Evolutionary conservation across 108 stramenopile genomes (phyloP), one percentile per base, ranked within the genome.

Genomic region (Conticribra guillardii): DNA sequence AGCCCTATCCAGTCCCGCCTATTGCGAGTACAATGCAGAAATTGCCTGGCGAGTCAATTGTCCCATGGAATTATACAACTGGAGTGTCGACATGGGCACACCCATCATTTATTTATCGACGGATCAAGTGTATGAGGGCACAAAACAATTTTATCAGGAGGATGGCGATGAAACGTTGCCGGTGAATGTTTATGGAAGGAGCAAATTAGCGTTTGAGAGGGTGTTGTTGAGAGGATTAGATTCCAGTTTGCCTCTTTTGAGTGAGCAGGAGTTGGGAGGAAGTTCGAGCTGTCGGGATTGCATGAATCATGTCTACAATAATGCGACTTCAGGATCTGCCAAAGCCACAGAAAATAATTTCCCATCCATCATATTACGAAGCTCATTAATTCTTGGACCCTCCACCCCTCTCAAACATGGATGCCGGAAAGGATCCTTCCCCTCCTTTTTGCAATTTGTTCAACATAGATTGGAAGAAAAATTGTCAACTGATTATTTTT

Each of bases 111-210:
- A 84, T n/a, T 51, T 90, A 24, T 93, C 92, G 3, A 93, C 89
- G 18, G 92, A 93, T 81, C 92, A 93, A 76, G 92, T 90, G 1
- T 93, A 89, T 55, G 72, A 85, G 55, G 92, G 92, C 16, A 79
- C 51, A 1, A 71, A 87, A 29, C 31, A 28, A 11, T 68, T 59
- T 64, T 86, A 85, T 53, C 16, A 65, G 8, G 87, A 87, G 62
- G 76, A 79, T 24, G 55, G 15, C 1, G 76, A 80, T 34, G 60
- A 74, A 26, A 67, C 66, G 30, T 1, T 60, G 19, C 58, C 91
- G 26, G 69, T 84, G 49, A 93, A 93, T 85, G 74, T 84, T 1
- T 93, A 93, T 60, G 89, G 84, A 9, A 60, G 52, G 44, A 84
- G 82, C 18, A 93, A 93, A 63, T 55, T 84, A 21, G 71, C 76